A percentile compares a stretch with the other conserved stretches of the same genome.
phyloP scores from a whole-genome alignment of 1,139 yeast genomes.

The Hemisphaericaspora xylanilytica region DNA sequence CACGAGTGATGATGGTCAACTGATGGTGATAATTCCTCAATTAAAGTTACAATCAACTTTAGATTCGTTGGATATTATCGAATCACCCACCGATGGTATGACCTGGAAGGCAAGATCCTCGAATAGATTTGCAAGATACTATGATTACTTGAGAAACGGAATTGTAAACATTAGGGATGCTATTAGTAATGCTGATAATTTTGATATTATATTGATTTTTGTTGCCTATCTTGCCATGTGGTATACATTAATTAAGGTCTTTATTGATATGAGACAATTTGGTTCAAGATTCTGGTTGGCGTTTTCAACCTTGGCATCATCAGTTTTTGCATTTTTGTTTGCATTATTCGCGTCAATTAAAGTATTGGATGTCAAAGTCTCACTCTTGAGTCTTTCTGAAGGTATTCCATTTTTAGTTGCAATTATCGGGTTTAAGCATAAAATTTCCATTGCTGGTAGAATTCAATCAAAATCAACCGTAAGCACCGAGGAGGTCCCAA shows the following conservation, averaged over 20 bases:
- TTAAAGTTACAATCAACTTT: constrained; percentile 22
- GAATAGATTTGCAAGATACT: constrained; percentile 62
- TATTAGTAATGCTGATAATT: constrained; percentile 76
- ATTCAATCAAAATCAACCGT: constrained; percentile 45
- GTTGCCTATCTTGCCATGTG: constrained; percentile 89
- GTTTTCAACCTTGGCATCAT: constrained; percentile 74
- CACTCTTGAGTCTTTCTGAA: constrained; percentile 78
- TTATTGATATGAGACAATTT: constrained; percentile 71
- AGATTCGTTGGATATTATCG: constrained; percentile 30
- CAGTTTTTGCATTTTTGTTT: constrained; percentile 81
- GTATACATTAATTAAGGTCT: constrained; percentile 76
- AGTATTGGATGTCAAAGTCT: constrained; percentile 53
- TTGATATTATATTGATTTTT: constrained; percentile 78
- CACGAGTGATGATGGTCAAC: constrained; percentile 23
- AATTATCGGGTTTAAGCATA: constrained; percentile 88
- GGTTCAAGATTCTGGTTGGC: constrained; percentile 94
- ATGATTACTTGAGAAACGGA: constrained; percentile 53
- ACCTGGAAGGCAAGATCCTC: constrained; percentile 68
- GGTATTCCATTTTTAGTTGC: constrained; percentile 94
- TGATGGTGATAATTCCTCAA: constrained; percentile 1
- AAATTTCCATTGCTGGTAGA: constrained; percentile 69
- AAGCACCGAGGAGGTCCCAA: constrained; percentile 40
- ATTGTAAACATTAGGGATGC: constrained; percentile 49
- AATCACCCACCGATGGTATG: constrained; percentile 37
- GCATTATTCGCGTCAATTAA: constrained; percentile 72